phyloP scores from a whole-genome alignment of 345 rosid genomes.

The Psidium friedrichsthalianum region DNA sequence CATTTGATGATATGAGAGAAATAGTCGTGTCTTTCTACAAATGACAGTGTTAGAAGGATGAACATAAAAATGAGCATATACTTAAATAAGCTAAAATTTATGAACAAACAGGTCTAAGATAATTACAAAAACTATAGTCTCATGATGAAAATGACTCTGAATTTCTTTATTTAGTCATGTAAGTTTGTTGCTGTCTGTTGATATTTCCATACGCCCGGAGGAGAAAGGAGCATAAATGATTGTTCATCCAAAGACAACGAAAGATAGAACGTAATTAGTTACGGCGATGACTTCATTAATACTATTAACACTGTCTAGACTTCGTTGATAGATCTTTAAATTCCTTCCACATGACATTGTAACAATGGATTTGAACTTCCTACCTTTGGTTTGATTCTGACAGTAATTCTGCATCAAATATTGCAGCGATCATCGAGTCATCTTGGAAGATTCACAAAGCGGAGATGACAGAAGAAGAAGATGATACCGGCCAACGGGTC shows the following conservation, averaged over 20 bases:
- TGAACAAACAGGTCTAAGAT: not conserved
- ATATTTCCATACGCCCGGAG: not conserved
- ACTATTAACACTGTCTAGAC: not conserved
- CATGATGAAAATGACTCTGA: not conserved
- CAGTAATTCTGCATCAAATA: not conserved
- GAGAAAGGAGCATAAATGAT: not conserved
- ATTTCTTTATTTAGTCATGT: not conserved
- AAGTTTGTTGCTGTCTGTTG: not conserved
- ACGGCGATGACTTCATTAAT: not conserved
- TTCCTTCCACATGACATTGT: not conserved
- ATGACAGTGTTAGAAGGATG: not conserved
- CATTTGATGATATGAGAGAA: not conserved
- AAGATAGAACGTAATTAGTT: not conserved
- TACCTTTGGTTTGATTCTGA: not conserved
- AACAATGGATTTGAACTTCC: not conserved
- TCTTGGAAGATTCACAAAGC: not conserved
- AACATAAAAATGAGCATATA: not conserved
- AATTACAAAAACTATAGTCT: not conserved
- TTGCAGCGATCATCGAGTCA: not conserved
- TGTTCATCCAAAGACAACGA: not conserved
- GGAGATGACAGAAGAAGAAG: constrained; percentile 1
- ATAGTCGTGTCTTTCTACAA: not conserved
- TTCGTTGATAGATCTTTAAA: not conserved
- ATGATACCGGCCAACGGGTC: not conserved
- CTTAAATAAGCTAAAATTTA: not conserved